Percentiles rank a stretch among this genome's conserved stretches.
These are phyloP conservation scores for Zygosaccharomyces gambellarensis DNA, from an alignment of 805 yeast genomes.

Conservation along the genomic window DNA sequence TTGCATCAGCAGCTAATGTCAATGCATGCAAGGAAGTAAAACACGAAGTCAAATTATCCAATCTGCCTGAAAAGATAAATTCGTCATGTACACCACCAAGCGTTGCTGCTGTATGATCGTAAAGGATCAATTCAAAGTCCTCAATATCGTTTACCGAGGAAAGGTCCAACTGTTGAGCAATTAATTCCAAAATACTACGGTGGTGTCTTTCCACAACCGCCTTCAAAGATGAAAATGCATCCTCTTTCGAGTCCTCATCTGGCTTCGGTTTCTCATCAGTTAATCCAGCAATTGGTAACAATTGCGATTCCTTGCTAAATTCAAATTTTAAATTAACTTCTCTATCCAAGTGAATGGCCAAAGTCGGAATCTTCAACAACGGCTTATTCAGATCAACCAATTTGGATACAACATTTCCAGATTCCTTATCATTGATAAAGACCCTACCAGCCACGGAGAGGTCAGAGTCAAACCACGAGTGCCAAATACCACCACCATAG, in stretches of 20 bases:
- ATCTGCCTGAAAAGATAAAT: conserved; percentile 84
- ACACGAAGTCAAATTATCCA: conserved; percentile 87
- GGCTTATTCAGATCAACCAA: conserved; percentile 81
- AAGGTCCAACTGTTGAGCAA: conserved; percentile 62
- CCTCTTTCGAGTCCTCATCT: conserved; percentile 31
- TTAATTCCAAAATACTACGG: conserved; percentile 57
- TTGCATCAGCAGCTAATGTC: conserved; percentile 44
- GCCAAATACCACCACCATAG: conserved; percentile 96
- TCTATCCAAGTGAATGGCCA: conserved; percentile 87
- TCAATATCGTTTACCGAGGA: conserved; percentile 52
- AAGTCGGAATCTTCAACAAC: conserved; percentile 82
- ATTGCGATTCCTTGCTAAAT: conserved; percentile 81
- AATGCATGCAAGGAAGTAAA: conserved; percentile 73
- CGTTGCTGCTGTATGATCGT: conserved; percentile 76
- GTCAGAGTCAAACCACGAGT: conserved; percentile 95
- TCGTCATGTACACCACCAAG: conserved; percentile 89
- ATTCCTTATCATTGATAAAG: conserved; percentile 47
- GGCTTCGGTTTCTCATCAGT: conserved; percentile 26
- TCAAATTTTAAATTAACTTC: conserved; percentile 74
- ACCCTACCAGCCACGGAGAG: conserved; percentile 90
- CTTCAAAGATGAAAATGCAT: conserved; percentile 57
- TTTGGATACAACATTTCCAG: conserved; percentile 53
- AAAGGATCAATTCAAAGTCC: conserved; percentile 84
- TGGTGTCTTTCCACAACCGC: conserved; percentile 72
- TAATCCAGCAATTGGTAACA: conserved; percentile 81